Evolutionary conservation across 2,329 filamentous ascomycete genomes (phyloP).

Genomic region (Kalmusia sp.): DNA sequence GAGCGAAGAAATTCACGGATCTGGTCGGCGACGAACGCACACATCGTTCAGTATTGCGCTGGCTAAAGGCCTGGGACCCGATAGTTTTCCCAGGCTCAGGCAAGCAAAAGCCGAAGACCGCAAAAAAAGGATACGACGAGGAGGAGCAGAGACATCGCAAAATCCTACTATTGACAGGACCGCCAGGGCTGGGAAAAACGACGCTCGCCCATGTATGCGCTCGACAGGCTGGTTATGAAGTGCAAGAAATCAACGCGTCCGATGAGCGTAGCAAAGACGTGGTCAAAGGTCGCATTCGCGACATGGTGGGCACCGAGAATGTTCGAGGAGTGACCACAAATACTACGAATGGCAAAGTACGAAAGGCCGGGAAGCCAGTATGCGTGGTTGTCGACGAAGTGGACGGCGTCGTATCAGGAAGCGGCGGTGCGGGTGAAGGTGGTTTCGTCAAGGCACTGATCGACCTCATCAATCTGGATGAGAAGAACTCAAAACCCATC

Average conservation of each 20-base stretch:
- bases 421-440: constrained; percentile 77
- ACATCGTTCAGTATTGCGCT: constrained; percentile 86
- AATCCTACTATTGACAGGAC: constrained; percentile 87
- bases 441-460: constrained; percentile 96
- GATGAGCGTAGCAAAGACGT: constrained; percentile 91
- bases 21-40: constrained; percentile 94
- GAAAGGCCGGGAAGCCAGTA: constrained; percentile 81
- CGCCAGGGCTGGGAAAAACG: constrained; percentile 93
- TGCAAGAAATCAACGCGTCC: constrained; percentile 96
- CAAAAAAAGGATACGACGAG: constrained; percentile 58
- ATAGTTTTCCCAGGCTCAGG: constrained; percentile 84
- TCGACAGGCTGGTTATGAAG: constrained; percentile 92
- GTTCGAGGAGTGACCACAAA: constrained; percentile 74
- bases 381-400: constrained; percentile 97
- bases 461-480: constrained; percentile 84
- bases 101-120: constrained; percentile 61
- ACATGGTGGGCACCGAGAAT: constrained; percentile 91
- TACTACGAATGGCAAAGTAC: constrained; percentile 60
- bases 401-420: constrained; percentile 87
- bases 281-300: constrained; percentile 88
- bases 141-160: constrained; percentile 84
- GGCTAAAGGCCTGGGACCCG: constrained; percentile 93
- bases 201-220: constrained; percentile 96
- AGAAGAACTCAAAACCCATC: constrained; percentile 70
- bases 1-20: constrained; percentile 89